Conservation (phyloP, 257 asterid species). For the Solanum neorickii region DNA sequence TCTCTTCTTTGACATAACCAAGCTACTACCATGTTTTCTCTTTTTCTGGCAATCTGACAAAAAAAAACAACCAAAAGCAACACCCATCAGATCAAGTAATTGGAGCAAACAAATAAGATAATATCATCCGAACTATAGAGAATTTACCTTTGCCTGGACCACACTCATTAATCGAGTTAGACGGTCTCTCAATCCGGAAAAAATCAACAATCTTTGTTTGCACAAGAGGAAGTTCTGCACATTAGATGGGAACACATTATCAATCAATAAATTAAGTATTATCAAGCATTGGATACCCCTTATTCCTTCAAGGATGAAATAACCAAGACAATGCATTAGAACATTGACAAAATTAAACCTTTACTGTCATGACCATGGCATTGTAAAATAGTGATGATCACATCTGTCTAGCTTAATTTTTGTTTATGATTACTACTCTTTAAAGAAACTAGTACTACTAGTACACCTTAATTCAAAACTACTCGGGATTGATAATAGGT, state of each 20-base stretch:
- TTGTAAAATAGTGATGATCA: background rate
- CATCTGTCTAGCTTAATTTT: background rate
- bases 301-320: background rate
- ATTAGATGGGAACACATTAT: background rate
- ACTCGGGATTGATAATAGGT: background rate
- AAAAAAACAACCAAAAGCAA: background rate
- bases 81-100: background rate
- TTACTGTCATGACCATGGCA: background rate
- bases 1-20: slow-evolving; percentile 49
- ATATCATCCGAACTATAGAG: background rate
- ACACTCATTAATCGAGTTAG: slow-evolving; percentile 22
- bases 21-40: slow-evolving; percentile 31
- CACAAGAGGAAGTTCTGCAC: slow-evolving; percentile 59
- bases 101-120: background rate
- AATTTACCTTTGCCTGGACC: slow-evolving; percentile 28
- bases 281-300: background rate
- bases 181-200: slow-evolving; percentile 58
- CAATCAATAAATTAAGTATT: background rate
- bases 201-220: slow-evolving; percentile 86
- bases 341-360: background rate
- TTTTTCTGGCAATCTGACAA: slow-evolving; percentile 43
- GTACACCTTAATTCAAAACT: background rate
- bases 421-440: background rate
- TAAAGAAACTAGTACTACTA: background rate
- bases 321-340: background rate